These are phyloP conservation scores for Acanthamoeba divionensis DNA, from an alignment of 208 protist genomes.

Conservation along the genomic window DNA sequence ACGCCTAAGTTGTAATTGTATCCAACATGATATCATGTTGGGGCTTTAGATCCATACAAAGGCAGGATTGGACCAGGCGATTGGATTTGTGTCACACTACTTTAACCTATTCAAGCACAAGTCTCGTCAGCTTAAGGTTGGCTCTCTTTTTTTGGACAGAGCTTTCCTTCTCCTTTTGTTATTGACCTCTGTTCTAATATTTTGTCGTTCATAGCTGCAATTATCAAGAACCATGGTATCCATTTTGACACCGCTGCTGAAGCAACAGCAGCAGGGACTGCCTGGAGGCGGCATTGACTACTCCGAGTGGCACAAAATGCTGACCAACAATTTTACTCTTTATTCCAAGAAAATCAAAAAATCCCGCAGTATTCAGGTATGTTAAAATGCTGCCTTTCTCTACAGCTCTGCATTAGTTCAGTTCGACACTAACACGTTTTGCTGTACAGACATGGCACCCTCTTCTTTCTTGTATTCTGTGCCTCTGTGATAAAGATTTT, in stretches of 20 bases:
- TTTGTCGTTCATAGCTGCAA: background rate
- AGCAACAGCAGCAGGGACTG: background rate
- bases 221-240: constrained; percentile 10
- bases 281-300: background rate
- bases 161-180: no score
- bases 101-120: constrained; percentile 46
- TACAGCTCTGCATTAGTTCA: background rate
- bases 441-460: constrained; percentile 17
- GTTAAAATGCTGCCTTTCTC: background rate
- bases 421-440: background rate
- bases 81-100: background rate
- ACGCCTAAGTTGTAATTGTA: no score
- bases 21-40: no score
- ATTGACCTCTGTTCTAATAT: no score
- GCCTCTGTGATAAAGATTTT: background rate
- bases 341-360: constrained; percentile 32
- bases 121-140: constrained; percentile 1
- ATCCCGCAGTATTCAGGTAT: constrained; percentile 2
- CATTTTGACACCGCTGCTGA: background rate
- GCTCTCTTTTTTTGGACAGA: background rate
- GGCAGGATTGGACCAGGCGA: background rate
- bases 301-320: background rate
- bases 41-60: no score
- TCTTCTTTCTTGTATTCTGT: background rate
- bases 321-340: background rate